These are phyloP conservation scores for Herpetomonas tarakana DNA, from an alignment of 208 protist genomes.

Conservation along the genomic window DNA sequence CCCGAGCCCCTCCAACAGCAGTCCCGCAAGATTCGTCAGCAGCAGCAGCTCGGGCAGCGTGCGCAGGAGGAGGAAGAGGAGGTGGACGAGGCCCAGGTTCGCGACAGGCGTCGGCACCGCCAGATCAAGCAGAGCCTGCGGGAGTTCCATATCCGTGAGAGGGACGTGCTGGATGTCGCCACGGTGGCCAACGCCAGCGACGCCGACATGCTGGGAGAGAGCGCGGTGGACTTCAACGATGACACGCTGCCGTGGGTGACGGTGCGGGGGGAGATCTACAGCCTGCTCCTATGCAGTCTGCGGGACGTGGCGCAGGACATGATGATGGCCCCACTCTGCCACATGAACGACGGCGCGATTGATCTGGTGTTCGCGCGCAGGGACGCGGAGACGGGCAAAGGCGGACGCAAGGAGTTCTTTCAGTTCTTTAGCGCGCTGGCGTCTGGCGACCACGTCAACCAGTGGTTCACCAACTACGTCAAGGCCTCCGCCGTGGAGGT, in stretches of 20 bases:
- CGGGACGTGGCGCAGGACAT: constrained; percentile 71
- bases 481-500: constrained; percentile 80
- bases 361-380: constrained; percentile 65
- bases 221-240: constrained; percentile 63
- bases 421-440: constrained; percentile 65
- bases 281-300: constrained; percentile 63
- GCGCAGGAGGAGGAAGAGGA: constrained; percentile 3
- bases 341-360: constrained; percentile 77
- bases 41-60: not conserved
- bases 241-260: constrained; percentile 67
- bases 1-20: not conserved
- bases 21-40: constrained; percentile 6
- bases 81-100: constrained; percentile 6
- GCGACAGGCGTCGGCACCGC: not conserved
- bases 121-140: not conserved
- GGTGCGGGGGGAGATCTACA: constrained; percentile 64
- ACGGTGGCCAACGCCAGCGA: constrained; percentile 23
- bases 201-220: constrained; percentile 38
- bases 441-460: constrained; percentile 57
- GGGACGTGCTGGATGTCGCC: constrained; percentile 2
- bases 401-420: constrained; percentile 59
- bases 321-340: constrained; percentile 68
- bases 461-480: constrained; percentile 69
- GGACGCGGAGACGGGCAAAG: constrained; percentile 19
- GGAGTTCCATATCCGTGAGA: constrained; percentile 2